Base-by-base conservation (phyloP, 192 early-diverging fungal genomes). In the Pilaira anomala region DNA sequence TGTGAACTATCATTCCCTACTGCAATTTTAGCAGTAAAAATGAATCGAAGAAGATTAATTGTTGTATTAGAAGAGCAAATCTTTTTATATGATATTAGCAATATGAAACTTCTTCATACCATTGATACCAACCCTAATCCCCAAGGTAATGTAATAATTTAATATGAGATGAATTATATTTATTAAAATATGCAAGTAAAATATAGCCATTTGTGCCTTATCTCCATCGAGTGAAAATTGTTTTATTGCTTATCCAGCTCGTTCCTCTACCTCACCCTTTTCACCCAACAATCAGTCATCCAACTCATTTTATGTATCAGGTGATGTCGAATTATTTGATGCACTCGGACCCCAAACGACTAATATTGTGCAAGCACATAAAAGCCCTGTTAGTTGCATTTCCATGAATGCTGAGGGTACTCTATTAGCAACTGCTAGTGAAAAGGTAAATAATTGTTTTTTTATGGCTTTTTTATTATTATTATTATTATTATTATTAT, bases 1-100 rank as follows among this genome's bases (percentile, higher is more conserved):
- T 99, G 97, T 74, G 95, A 99, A 75, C 86, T 99, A 40, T 91
- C 91, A 3, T 99, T 97, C 67, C 87, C 89, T 1, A 94, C 93
- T 0, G 85, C 93, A 3, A 93, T 99, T 52, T 76, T 99, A 51
- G 88, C 93, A 0, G 94, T 99, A 14, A 97, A 97, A 77, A 82
- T 99, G 61, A 99, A 99, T 80, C 80, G 96, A 30, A 90, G 91
- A 63, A 84, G 94, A 40, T 80, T 99, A 8, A 86, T 98, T 39
- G 95, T 97, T 9, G 90, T 96, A 24, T 83, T 99, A 30, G 97
- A 99, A 66, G 92, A 95, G 74, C 91, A 91, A 64, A 95, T 97
- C 44, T 97, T 92, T 74, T 87, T 97, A 16, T 97, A 97, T 78
- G 95, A 98, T 66, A 97, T 97, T 55, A 87, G 88, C 75, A 99